Evolutionary conservation across 108 stramenopile species (phyloP).

Genomic region (Bacterosira constricta): DNA sequence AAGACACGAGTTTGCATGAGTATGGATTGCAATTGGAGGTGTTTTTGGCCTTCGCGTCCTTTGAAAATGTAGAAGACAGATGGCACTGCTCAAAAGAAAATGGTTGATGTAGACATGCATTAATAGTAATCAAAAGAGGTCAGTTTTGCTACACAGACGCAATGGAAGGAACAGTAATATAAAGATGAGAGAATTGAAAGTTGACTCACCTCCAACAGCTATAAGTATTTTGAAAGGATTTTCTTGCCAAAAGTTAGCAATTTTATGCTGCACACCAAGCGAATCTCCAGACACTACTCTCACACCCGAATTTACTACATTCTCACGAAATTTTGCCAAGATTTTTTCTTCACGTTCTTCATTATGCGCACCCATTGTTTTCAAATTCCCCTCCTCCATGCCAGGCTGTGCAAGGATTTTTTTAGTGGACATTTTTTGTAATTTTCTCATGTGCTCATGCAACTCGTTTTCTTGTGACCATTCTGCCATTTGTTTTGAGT

Average conservation of each 20-base stretch:
- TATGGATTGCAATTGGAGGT: constrained; percentile 65
- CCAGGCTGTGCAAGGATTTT: constrained; percentile 41
- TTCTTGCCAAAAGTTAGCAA: constrained; percentile 76
- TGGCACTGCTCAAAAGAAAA: constrained; percentile 47
- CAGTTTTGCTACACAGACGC: too few species aligned
- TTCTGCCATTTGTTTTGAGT: constrained; percentile 58
- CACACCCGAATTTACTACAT: constrained; percentile 66
- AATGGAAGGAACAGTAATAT: neutral
- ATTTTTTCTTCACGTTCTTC: constrained; percentile 34
- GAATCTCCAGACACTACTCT: constrained; percentile 68
- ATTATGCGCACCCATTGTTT: neutral
- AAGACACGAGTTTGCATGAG: constrained; percentile 88
- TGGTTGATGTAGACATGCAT: too few species aligned
- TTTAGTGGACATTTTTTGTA: constrained; percentile 41
- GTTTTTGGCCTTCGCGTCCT: constrained; percentile 68
- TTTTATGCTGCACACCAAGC: constrained; percentile 57
- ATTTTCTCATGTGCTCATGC: constrained; percentile 33
- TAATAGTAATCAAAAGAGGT: too few species aligned
- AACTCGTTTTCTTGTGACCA: constrained; percentile 71
- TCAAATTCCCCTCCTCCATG: constrained; percentile 2
- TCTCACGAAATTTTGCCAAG: constrained; percentile 51
- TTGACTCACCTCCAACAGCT: constrained; percentile 45
- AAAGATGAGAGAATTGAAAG: neutral
- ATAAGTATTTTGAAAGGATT: constrained; percentile 81
- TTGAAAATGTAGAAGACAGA: constrained; percentile 75